Conservation (phyloP, 495 filamentous ascomycete genomes). For the Podospora bellae-mahoneyi region DNA sequence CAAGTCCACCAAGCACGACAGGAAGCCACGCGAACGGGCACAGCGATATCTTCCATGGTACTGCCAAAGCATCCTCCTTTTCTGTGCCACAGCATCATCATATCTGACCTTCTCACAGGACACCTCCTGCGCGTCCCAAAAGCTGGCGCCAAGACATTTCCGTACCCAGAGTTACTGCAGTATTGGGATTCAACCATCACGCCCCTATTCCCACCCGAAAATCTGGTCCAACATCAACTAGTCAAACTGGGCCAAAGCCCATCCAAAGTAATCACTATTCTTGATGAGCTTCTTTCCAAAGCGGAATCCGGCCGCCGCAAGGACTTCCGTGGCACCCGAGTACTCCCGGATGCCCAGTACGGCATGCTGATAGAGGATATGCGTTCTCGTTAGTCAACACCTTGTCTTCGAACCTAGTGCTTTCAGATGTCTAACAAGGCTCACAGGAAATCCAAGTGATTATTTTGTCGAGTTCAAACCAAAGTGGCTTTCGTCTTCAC, state of each 20-base stretch:
- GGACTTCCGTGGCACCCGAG: constrained; percentile 55
- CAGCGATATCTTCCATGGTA: constrained; percentile 21
- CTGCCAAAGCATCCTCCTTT: not conserved
- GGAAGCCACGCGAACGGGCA: constrained; percentile 5
- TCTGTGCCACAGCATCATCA: not conserved
- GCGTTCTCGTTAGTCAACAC: constrained; percentile 41
- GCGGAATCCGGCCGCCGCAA: constrained; percentile 41
- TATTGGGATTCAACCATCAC: constrained; percentile 58
- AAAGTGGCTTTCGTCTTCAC: constrained; percentile 88
- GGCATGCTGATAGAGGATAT: constrained; percentile 81
- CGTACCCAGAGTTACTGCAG: constrained; percentile 52
- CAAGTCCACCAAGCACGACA: constrained; percentile 16
- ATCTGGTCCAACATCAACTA: constrained; percentile 60
- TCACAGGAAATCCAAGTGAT: constrained; percentile 33
- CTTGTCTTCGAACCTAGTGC: constrained; percentile 5
- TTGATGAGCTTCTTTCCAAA: constrained; percentile 49
- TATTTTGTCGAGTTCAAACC: constrained; percentile 80
- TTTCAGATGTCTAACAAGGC: not conserved
- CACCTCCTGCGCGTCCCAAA: constrained; percentile 67
- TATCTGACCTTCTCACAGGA: constrained; percentile 34
- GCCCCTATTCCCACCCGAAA: constrained; percentile 54
- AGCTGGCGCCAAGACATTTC: constrained; percentile 50
- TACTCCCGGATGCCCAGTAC: constrained; percentile 54
- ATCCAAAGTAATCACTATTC: constrained; percentile 27
- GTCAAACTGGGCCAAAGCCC: constrained; percentile 44